Base-by-base conservation (phyloP, 257 asterid species). In the Leonotis leonurus region DNA sequence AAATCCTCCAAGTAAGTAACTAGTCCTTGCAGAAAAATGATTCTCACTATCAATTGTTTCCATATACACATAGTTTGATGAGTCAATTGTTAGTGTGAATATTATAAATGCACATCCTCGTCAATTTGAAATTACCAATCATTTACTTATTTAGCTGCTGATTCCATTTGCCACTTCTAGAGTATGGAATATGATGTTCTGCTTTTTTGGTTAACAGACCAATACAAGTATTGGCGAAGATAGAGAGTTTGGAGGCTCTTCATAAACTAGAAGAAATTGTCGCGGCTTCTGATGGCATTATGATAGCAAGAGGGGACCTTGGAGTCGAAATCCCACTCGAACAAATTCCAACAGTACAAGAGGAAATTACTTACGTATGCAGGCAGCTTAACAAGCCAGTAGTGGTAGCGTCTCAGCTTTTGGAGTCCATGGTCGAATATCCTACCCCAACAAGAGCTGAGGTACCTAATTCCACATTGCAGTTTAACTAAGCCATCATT, bases 231-330 rank as follows among this genome's bases (percentile, higher is more conserved):
- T 65, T 89, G 82, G 94, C 97, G 1, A 89, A 89, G 83, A 84
- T 89, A 64, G 97, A 86, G 79, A 72, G 84, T 68, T 49, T 86
- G 55, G 89, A 84, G 78, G 74, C 95, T 51, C 83, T 89, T 8
- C 80, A 75, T 37, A 81, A 78, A 8, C 71, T 86, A 80, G 81
- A 84, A 51, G 94, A 82, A 61, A 86, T 89, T 10, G 86, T 86
- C 6, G 74, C 70, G 55, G 88, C 89, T 67, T 86, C 94, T 2
- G 89, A 89, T 70, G 95, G 97, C 24, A 79, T 86, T 73, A 86
- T 89, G 97, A 86, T 84, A 37, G 97, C 97, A n/a, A 79, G 97
- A 75, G 95, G 97, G 46, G 97, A 89, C 75, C 94, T 89, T 51
- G 97, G 97, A 57, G 97, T 86, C 36, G 95, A 89, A 71, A 79